Conservation (phyloP, 2,329 filamentous ascomycete species). For the Piedraia hortae region DNA sequence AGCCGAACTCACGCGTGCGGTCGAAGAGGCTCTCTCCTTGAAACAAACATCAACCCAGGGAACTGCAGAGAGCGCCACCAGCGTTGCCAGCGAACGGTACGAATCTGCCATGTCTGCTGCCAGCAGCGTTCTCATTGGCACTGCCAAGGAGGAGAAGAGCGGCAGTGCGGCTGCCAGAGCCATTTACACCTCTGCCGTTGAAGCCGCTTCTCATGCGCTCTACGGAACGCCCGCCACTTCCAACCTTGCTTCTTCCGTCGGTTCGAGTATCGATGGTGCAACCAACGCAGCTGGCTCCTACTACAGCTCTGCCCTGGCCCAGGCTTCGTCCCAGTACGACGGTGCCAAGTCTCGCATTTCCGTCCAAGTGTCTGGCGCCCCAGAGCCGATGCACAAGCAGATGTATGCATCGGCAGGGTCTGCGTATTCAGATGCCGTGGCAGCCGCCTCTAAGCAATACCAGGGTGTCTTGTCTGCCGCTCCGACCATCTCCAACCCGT, state of each 20-base stretch:
- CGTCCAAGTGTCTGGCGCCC: conserved; percentile 37
- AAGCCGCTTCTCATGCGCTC: conserved; percentile 28
- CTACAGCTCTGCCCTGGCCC: conserved; percentile 36
- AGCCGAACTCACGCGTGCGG: conserved; percentile 25
- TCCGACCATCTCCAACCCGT: neutral
- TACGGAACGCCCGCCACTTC: conserved; percentile 22
- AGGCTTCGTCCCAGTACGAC: conserved; percentile 39
- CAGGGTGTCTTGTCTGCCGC: neutral
- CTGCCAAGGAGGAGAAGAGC: conserved; percentile 16
- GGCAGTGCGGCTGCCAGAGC: conserved; percentile 24
- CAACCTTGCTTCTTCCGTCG: conserved; percentile 9
- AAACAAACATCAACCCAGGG: conserved; percentile 18
- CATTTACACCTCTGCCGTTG: conserved; percentile 28
- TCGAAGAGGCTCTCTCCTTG: conserved; percentile 26
- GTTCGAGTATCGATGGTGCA: conserved; percentile 12
- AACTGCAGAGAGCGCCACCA: conserved; percentile 22
- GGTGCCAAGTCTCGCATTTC: conserved; percentile 41
- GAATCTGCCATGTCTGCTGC: conserved; percentile 28
- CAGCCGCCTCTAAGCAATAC: conserved; percentile 21
- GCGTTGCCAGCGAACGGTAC: conserved; percentile 28
- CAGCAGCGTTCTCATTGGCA: conserved; percentile 27
- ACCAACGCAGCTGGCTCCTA: conserved; percentile 25
- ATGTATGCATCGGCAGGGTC: conserved; percentile 40
- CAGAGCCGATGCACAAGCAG: conserved; percentile 40
- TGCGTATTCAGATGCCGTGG: conserved; percentile 38